A percentile compares a stretch with the other conserved stretches of the same genome.
Conservation (phyloP, 768 basidiomycete genomes). For the Phaeotremella skinneri region DNA sequence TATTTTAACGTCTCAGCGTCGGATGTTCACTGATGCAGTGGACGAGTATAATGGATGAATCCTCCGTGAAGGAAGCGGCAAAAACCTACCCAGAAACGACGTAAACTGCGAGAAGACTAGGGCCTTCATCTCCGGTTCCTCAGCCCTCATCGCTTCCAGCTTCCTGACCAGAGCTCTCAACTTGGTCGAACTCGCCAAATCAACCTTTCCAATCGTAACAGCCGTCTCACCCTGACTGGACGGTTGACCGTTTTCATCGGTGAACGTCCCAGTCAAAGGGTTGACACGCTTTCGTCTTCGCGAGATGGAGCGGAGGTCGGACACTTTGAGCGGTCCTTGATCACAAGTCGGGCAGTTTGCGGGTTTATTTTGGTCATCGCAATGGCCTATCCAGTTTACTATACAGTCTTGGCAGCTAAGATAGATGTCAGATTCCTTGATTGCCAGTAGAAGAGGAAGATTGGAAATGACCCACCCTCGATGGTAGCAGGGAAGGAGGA, state of each 20-base stretch:
- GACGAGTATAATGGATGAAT: too few relatives aligned
- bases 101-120: slow-evolving; percentile 52
- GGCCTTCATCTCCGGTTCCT: slow-evolving; percentile 63
- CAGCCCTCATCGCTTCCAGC: slow-evolving; percentile 62
- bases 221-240: slow-evolving; percentile 18
- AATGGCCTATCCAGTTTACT: slow-evolving; percentile 65
- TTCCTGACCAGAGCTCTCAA: slow-evolving; percentile 74
- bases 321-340: slow-evolving; percentile 42
- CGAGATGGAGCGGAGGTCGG: slow-evolving; percentile 42
- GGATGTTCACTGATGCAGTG: not conserved
- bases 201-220: slow-evolving; percentile 68
- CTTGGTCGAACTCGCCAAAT: slow-evolving; percentile 88
- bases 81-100: slow-evolving; percentile 40
- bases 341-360: slow-evolving; percentile 75
- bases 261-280: slow-evolving; percentile 27
- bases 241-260: slow-evolving; percentile 24
- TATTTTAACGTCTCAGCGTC: slow-evolving; percentile 14
- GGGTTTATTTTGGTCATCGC: slow-evolving; percentile 67
- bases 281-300: slow-evolving; percentile 38
- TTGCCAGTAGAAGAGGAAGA: slow-evolving; percentile 67
- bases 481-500: slow-evolving; percentile 48
- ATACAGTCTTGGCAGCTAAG: slow-evolving; percentile 84
- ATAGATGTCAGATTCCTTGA: slow-evolving; percentile 58
- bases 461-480: slow-evolving; percentile 53
- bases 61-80: not conserved